phyloP scores from a whole-genome alignment of 768 basidiomycete species.

The Paxillus involutus region DNA sequence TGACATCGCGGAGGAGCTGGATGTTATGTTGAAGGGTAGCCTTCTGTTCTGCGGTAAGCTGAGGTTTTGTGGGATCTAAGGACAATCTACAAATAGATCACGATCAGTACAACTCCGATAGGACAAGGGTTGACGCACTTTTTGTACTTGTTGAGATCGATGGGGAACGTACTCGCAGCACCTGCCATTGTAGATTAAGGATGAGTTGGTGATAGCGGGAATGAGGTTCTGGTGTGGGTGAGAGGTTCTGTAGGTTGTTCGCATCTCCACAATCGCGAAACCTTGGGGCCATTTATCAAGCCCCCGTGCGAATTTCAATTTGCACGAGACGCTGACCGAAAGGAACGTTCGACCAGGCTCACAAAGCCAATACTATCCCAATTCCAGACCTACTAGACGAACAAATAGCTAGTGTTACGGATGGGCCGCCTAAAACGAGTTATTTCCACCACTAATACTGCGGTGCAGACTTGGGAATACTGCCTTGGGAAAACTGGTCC shows the following conservation, averaged over 20 bases:
- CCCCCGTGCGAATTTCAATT: conserved; percentile 26
- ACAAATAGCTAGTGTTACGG: background rate
- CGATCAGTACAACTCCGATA: background rate
- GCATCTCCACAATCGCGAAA: conserved; percentile 3
- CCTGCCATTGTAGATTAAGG: conserved; percentile 35
- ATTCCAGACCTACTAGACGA: background rate
- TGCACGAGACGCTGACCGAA: background rate
- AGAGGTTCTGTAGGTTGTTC: background rate
- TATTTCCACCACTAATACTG: conserved; percentile 10
- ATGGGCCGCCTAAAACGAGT: conserved; percentile 1
- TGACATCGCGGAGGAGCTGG: conserved; percentile 78
- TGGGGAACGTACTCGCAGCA: conserved; percentile 57
- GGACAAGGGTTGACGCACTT: conserved; percentile 43
- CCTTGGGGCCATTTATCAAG: conserved; percentile 17
- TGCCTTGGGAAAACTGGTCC: conserved; percentile 4
- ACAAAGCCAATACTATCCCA: conserved; percentile 5
- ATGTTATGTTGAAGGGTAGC: conserved; percentile 64
- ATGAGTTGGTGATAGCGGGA: background rate
- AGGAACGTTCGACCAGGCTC: conserved; percentile 14
- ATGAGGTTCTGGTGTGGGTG: background rate
- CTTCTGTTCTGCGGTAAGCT: conserved; percentile 64
- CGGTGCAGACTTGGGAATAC: conserved; percentile 9
- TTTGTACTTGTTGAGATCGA: conserved; percentile 77
- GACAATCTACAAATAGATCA: conserved; percentile 48
- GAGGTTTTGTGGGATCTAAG: conserved; percentile 68